Evolutionary conservation across 2,329 filamentous ascomycete species (phyloP), one percentile per base, ranked within the genome.

Genomic region (Pestalotiopsis sp.): DNA sequence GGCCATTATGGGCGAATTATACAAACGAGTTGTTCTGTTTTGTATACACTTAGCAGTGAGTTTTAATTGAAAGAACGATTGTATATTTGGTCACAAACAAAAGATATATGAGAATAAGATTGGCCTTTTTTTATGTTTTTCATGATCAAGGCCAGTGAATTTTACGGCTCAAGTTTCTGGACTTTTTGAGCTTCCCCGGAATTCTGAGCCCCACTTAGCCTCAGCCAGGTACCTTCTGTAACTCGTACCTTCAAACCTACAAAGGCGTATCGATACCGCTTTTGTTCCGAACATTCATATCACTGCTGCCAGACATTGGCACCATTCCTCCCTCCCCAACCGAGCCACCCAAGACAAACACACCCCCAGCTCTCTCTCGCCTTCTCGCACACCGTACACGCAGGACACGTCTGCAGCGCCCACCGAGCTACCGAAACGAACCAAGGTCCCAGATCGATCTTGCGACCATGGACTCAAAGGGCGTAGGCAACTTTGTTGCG

Each of bases 401-500:
- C 45, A 52, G 14, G 20, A 9, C 17, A 52, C 17, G 31, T 36
- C n/a, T 23, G 45, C 45, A 17, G 45, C 45, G 45, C 45, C 17
- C 14, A n/a, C 20, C 45, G 17, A n/a, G 7, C 14, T n/a, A n/a
- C 45, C 45, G 45, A 52, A 20, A 52, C 45, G n/a, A 52, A 52
- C 45, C 6, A 39, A 31, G 36, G 13, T n/a, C 1, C 23, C 31
- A 17, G 39, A 27, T 27, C 62, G n/a, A 45, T 5, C 62, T 64
- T 52, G 39, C 56, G 45, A 66, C 11, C 56, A 66, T 66, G 64
- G 64, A 66, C 25, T 27, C 52, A 66, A 36, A 36, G 31, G 41
- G 39, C 1, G 27, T 27, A 31, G 64, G 64, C n/a, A 92, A 90
- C 80, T 94, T 90, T 80, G 91, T 94, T 71, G 83, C 92, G 17